A percentile compares a stretch with the other conserved stretches of the same genome.
Evolutionary conservation across 2,329 filamentous ascomycete species (phyloP).

Genomic region (Cladophialophora carrionii): DNA sequence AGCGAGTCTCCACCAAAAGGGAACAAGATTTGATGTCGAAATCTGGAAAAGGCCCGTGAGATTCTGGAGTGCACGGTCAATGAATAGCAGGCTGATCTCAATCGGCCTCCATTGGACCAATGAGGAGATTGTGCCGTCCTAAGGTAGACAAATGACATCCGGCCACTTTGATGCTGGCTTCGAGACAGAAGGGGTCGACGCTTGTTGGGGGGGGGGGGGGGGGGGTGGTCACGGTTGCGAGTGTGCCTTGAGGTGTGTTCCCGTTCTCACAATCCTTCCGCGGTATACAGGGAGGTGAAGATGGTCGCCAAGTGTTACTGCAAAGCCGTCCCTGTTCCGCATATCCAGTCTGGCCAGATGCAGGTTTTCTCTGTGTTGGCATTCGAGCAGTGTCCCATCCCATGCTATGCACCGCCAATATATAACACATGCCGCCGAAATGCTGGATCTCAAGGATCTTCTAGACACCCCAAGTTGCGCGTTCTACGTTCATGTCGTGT

Average conservation of each 20-base stretch:
- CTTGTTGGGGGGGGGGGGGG: too few relatives aligned
- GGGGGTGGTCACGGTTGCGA: not conserved
- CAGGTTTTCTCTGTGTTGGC: not conserved
- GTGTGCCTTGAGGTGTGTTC: not conserved
- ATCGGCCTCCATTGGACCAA: not conserved
- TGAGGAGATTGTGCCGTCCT: not conserved
- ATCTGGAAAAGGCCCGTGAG: not conserved
- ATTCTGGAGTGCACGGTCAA: too few relatives aligned
- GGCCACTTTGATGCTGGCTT: not conserved
- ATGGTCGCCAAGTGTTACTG: not conserved
- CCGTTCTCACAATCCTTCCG: not conserved
- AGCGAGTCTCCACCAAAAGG: not conserved
- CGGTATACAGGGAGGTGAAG: not conserved
- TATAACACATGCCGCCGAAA: not conserved
- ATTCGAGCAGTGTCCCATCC: not conserved
- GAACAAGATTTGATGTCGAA: not conserved
- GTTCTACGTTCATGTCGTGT: not conserved
- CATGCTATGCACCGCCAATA: slow-evolving; percentile 2
- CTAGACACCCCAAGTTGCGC: not conserved
- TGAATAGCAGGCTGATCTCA: not conserved
- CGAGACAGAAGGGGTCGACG: not conserved
- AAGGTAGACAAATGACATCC: not conserved
- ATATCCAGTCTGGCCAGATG: not conserved
- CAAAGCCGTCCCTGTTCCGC: not conserved
- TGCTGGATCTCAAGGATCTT: not conserved